phyloP scores from a whole-genome alignment of 257 asterid genomes.

The Salvia splendens region DNA sequence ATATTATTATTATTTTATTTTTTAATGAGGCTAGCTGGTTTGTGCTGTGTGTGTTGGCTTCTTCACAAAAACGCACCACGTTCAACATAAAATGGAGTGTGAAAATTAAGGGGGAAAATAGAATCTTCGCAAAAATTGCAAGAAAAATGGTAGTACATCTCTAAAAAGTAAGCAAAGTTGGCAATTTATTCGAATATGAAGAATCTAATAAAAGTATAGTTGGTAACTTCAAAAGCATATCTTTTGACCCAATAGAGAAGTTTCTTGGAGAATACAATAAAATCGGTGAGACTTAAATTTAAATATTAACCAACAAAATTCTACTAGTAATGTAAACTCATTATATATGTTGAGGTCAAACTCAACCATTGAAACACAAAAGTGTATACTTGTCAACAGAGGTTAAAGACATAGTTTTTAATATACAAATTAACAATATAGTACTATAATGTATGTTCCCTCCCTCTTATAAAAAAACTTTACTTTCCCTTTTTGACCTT shows the following conservation, averaged over 20 bases:
- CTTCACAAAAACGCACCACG: background rate
- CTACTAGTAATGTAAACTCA: background rate
- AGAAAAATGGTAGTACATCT: slow-evolving; percentile 3
- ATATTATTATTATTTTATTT: no score
- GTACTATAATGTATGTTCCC: background rate
- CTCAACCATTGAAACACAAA: background rate
- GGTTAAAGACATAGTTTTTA: background rate
- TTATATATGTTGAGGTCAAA: slow-evolving; percentile 7
- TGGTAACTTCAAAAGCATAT: slow-evolving; percentile 1
- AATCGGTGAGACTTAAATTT: background rate
- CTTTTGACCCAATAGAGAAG: slow-evolving; percentile 16
- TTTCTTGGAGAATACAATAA: slow-evolving; percentile 7
- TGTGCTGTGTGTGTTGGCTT: background rate
- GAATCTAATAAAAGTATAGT: background rate
- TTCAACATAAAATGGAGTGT: slow-evolving; percentile 11
- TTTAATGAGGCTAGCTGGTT: no score
- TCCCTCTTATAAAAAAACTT: background rate
- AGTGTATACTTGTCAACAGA: background rate
- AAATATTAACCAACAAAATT: background rate
- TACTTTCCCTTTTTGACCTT: background rate
- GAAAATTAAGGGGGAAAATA: background rate
- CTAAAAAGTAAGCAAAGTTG: slow-evolving; percentile 9
- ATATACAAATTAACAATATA: background rate
- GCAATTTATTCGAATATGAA: background rate
- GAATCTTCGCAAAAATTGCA: slow-evolving; percentile 2